A percentile compares a stretch with the other conserved stretches of the same genome.
phyloP scores from a whole-genome alignment of 2,329 filamentous ascomycete genomes.

The Claviceps digitariae region DNA sequence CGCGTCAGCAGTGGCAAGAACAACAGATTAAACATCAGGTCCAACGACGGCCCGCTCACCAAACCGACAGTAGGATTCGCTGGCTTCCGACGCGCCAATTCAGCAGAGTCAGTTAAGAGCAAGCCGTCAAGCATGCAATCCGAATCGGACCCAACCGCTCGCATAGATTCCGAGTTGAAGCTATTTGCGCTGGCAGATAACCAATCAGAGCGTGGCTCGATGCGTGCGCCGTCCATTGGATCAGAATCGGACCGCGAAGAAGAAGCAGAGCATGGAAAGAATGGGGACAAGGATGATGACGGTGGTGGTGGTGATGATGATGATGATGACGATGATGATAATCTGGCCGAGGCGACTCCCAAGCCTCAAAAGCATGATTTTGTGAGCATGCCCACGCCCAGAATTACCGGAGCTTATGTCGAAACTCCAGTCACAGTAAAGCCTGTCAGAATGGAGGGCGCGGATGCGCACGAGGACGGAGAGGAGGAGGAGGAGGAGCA shows the following conservation, averaged over 20 bases:
- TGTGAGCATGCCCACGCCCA: constrained; percentile 37
- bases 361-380: constrained; percentile 30
- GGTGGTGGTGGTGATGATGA: constrained; percentile 14
- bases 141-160: constrained; percentile 40
- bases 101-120: constrained; percentile 32
- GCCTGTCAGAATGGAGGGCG: constrained; percentile 18
- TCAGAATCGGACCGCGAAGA: constrained; percentile 19
- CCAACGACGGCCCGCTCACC: constrained; percentile 12
- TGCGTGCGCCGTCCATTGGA: constrained; percentile 32
- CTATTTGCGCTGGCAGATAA: constrained; percentile 42
- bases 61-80: constrained; percentile 34
- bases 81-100: constrained; percentile 28
- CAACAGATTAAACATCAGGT: constrained; percentile 4
- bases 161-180: constrained; percentile 42
- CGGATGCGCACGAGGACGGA: not conserved
- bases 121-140: constrained; percentile 37
- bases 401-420: constrained; percentile 40
- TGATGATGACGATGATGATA: not conserved
- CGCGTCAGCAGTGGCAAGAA: not conserved
- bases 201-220: constrained; percentile 41
- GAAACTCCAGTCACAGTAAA: constrained; percentile 39
- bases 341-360: constrained; percentile 32
- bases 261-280: constrained; percentile 8
- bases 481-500: not conserved
- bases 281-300: constrained; percentile 8